phyloP scores from a whole-genome alignment of 352 stramenopile genomes.

The Saprolegnia diclina region DNA sequence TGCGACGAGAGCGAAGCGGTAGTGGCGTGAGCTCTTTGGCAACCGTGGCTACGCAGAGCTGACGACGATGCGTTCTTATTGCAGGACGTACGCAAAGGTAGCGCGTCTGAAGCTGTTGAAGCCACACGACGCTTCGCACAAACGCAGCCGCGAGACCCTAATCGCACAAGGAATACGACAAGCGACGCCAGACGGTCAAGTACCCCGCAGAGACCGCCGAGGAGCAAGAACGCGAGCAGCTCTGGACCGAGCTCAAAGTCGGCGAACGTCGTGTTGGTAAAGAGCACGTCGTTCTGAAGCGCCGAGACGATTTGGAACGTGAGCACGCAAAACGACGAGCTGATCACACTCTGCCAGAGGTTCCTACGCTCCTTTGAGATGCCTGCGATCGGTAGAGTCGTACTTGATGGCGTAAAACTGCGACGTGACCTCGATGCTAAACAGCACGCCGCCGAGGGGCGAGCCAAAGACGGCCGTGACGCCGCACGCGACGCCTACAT shows the following conservation, averaged over 20 bases:
- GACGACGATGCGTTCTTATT: too few species aligned
- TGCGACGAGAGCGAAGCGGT: slow-evolving; percentile 51
- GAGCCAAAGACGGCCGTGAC: slow-evolving; percentile 79
- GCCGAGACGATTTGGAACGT: slow-evolving; percentile 74
- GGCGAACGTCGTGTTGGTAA: slow-evolving; percentile 67
- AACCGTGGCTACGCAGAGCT: too few species aligned
- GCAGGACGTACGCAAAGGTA: background rate
- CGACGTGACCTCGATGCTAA: slow-evolving; percentile 80
- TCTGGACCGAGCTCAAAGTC: slow-evolving; percentile 78
- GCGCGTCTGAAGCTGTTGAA: background rate
- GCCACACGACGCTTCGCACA: background rate
- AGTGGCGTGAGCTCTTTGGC: slow-evolving; percentile 44
- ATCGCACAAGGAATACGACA: background rate
- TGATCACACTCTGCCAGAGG: slow-evolving; percentile 77
- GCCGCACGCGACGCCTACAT: slow-evolving; percentile 58
- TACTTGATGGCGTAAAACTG: slow-evolving; percentile 80
- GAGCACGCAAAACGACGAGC: slow-evolving; percentile 69
- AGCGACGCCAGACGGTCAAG: slow-evolving; percentile 1
- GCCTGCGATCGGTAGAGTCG: background rate
- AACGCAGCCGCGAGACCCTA: slow-evolving; percentile 13
- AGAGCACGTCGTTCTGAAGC: slow-evolving; percentile 62
- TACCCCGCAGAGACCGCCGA: slow-evolving; percentile 65
- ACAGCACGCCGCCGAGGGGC: slow-evolving; percentile 67
- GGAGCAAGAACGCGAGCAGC: slow-evolving; percentile 61
- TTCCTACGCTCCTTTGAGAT: slow-evolving; percentile 28